These are phyloP conservation scores for Gossypium bickii DNA, from an alignment of 345 rosid genomes.

Conservation along the genomic window DNA sequence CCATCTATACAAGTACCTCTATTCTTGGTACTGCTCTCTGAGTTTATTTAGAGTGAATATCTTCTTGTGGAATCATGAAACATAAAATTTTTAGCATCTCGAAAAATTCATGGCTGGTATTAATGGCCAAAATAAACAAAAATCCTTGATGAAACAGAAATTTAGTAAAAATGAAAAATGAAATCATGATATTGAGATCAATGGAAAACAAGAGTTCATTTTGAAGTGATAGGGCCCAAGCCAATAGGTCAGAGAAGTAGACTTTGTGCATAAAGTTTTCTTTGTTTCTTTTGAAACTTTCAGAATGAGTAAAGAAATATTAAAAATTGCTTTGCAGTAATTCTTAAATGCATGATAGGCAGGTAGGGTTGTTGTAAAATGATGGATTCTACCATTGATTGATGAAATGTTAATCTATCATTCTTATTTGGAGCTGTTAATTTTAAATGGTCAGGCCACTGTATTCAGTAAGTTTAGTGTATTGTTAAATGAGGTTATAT, in stretches of 20 bases:
- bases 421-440: neutral
- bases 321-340: neutral
- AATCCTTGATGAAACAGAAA: slow-evolving; percentile 2
- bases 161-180: neutral
- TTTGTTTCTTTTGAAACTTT: neutral
- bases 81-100: neutral
- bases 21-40: neutral
- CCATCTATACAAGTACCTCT: neutral
- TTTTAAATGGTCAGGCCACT: neutral
- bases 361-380: slow-evolving; percentile 1
- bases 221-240: neutral
- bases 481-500: neutral
- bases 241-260: neutral
- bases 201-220: neutral
- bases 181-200: neutral
- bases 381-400: neutral
- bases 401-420: neutral
- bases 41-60: neutral
- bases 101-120: neutral
- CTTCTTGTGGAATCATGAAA: neutral
- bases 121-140: neutral
- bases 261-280: neutral
- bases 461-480: neutral
- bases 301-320: neutral
- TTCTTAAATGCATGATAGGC: neutral